Conservation (phyloP, 2,329 filamentous ascomycete genomes). For the Podosphaera xanthii region DNA sequence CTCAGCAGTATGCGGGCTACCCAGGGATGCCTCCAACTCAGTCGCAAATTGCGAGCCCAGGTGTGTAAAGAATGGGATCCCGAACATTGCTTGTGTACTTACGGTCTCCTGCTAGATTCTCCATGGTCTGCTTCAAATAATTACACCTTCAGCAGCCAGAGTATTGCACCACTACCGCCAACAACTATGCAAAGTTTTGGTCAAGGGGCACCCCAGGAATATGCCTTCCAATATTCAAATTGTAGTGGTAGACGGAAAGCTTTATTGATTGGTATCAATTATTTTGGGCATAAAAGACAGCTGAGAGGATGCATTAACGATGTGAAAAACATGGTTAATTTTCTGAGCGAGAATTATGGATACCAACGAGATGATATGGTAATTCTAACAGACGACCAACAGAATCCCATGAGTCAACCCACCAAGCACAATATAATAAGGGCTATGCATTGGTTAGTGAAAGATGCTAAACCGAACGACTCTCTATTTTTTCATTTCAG, state of each 20-base stretch:
- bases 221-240: slow-evolving; percentile 75
- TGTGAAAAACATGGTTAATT: slow-evolving; percentile 88
- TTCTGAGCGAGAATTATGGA: slow-evolving; percentile 69
- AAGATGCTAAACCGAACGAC: slow-evolving; percentile 78
- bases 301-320: slow-evolving; percentile 90
- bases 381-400: slow-evolving; percentile 83
- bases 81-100: neutral
- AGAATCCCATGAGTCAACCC: slow-evolving; percentile 91
- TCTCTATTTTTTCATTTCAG: slow-evolving; percentile 97
- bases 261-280: slow-evolving; percentile 84
- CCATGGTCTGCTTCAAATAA: slow-evolving; percentile 26
- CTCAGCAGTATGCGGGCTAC: slow-evolving; percentile 25
- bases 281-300: slow-evolving; percentile 80
- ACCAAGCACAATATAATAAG: slow-evolving; percentile 87
- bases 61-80: slow-evolving; percentile 17
- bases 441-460: slow-evolving; percentile 95
- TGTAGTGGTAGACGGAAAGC: slow-evolving; percentile 80
- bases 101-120: slow-evolving; percentile 14
- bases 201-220: slow-evolving; percentile 54
- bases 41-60: slow-evolving; percentile 26
- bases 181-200: slow-evolving; percentile 54
- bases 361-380: slow-evolving; percentile 97
- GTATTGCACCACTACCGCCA: slow-evolving; percentile 41
- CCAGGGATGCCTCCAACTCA: slow-evolving; percentile 16
- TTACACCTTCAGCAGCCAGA: slow-evolving; percentile 32